A percentile compares a stretch with the other conserved stretches of the same genome.
These are phyloP conservation scores for Polytrichum formosum DNA, from an alignment of 225 moss, liverwort and hornwort genomes.

Conservation along the genomic window DNA sequence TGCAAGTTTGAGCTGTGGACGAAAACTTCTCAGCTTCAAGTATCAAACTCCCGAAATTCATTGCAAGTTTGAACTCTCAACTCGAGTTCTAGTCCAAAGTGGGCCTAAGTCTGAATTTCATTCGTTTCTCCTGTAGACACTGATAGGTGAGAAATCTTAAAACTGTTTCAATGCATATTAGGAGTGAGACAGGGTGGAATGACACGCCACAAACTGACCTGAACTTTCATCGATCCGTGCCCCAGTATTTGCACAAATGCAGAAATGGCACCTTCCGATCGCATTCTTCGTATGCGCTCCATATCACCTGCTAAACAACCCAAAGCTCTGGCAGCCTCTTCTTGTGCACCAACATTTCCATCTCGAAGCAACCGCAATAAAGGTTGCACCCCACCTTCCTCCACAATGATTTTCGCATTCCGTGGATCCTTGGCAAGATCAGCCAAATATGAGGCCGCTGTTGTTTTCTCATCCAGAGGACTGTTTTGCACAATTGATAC, in stretches of 20 bases:
- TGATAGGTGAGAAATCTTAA: no score
- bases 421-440: slow-evolving; percentile 43
- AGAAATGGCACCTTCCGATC: slow-evolving; percentile 46
- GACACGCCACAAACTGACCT: slow-evolving; percentile 14
- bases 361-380: slow-evolving; percentile 62
- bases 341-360: slow-evolving; percentile 56
- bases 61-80: no score
- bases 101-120: no score
- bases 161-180: no score
- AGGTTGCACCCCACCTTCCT: slow-evolving; percentile 72
- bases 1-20: no score
- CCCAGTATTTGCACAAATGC: slow-evolving; percentile 52
- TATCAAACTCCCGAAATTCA: no score
- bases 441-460: slow-evolving; percentile 40
- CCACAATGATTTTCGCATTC: slow-evolving; percentile 73
- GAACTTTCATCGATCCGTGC: slow-evolving; percentile 70
- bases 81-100: no score
- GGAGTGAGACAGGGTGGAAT: neutral
- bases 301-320: slow-evolving; percentile 49
- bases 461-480: slow-evolving; percentile 27
- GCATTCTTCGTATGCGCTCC: slow-evolving; percentile 48
- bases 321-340: slow-evolving; percentile 60
- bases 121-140: no score
- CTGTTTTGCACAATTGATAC: slow-evolving; percentile 65
- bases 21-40: no score